These are phyloP conservation scores for Hyaloperonospora arabidopsidis DNA, from an alignment of 352 stramenopile genomes.

Conservation along the genomic window DNA sequence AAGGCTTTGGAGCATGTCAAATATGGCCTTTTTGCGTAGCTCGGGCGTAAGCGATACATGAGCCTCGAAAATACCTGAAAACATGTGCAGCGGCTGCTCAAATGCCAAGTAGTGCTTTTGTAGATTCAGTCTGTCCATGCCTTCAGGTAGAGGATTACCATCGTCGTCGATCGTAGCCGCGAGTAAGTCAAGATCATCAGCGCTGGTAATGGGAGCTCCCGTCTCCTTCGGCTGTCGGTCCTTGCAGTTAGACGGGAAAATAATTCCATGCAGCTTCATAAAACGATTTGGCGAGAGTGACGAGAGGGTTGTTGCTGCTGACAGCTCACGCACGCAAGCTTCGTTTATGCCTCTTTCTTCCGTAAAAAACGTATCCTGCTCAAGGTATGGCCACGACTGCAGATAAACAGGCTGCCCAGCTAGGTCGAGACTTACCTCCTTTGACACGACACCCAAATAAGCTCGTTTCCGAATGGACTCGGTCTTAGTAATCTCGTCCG, in stretches of 20 bases:
- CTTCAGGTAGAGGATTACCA: constrained; percentile 24
- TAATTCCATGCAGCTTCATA: constrained; percentile 50
- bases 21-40: constrained; percentile 62
- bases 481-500: constrained; percentile 37
- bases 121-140: constrained; percentile 29
- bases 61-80: constrained; percentile 65
- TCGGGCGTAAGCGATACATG: constrained; percentile 34
- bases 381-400: constrained; percentile 72
- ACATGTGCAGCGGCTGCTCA: constrained; percentile 70
- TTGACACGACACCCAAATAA: constrained; percentile 43
- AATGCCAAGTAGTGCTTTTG: constrained; percentile 71
- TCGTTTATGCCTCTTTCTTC: constrained; percentile 40
- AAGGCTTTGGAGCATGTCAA: constrained; percentile 58
- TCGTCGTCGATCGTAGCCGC: constrained; percentile 30
- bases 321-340: constrained; percentile 50
- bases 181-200: constrained; percentile 33
- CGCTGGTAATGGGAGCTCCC: constrained; percentile 10
- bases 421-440: constrained; percentile 34
- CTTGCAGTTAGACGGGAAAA: constrained; percentile 56
- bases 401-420: constrained; percentile 54
- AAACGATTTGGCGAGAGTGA: constrained; percentile 42
- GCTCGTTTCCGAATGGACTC: constrained; percentile 64
- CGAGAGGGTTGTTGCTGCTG: constrained; percentile 37
- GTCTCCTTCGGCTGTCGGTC: constrained; percentile 16
- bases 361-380: constrained; percentile 46